Conservation (phyloP, 2,329 filamentous ascomycete species). For the Trichophyton simii region DNA sequence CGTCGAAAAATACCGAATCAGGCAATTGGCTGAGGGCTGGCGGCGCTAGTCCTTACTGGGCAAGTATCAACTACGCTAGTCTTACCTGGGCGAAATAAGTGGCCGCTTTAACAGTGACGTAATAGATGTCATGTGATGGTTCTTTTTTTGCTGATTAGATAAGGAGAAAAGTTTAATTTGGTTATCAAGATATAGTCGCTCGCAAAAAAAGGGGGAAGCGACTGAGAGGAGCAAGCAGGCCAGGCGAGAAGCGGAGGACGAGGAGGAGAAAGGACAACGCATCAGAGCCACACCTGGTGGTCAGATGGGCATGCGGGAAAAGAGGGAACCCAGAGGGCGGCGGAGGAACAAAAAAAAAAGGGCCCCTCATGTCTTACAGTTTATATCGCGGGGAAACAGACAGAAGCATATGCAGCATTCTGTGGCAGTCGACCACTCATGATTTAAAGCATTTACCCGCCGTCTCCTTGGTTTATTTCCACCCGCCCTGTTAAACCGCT, state of each 20-base stretch:
- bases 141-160: background rate
- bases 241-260: background rate
- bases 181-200: background rate
- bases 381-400: background rate
- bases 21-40: background rate
- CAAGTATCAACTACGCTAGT: background rate
- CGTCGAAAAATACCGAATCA: background rate
- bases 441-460: background rate
- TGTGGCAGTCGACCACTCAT: background rate
- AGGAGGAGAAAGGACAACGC: background rate
- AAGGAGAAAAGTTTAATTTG: background rate
- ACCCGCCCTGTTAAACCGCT: background rate
- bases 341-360: background rate
- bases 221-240: background rate
- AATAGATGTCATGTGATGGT: background rate
- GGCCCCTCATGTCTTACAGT: background rate
- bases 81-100: background rate
- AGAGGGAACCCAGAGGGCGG: background rate
- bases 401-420: background rate
- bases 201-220: background rate
- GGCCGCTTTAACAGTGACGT: background rate
- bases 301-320: background rate
- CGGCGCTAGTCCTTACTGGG: background rate
- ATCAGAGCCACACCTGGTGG: background rate
- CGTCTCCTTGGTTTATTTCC: conserved; percentile 6